phyloP scores from a whole-genome alignment of 2,329 filamentous ascomycete genomes.

The Aspergillus thermomutatus region DNA sequence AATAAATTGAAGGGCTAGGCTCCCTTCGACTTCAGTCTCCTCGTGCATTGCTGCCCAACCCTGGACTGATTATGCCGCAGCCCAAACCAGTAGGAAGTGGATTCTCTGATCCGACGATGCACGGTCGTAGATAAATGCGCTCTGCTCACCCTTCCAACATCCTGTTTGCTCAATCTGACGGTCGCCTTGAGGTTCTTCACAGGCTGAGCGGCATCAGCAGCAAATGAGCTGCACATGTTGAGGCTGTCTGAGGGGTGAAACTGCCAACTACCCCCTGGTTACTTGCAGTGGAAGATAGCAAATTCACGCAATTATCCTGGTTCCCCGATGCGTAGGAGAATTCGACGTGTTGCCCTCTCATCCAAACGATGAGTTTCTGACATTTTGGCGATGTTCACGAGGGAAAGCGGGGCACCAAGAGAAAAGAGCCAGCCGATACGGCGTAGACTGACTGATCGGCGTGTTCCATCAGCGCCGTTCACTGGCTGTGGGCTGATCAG shows the following conservation, averaged over 20 bases:
- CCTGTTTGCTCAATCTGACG: not conserved
- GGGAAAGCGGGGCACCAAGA: conserved; percentile 13
- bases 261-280: conserved; percentile 1
- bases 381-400: conserved; percentile 12
- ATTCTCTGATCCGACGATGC: not conserved
- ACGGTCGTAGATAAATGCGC: not conserved
- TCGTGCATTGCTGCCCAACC: conserved; percentile 36
- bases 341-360: conserved; percentile 18
- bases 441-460: conserved; percentile 3
- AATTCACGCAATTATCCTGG: conserved; percentile 1
- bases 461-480: conserved; percentile 3
- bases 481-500: conserved; percentile 12
- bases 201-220: not conserved
- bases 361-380: conserved; percentile 12
- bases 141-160: not conserved
- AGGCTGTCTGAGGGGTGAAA: not conserved
- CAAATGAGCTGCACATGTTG: not conserved
- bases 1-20: not conserved
- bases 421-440: not conserved
- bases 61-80: conserved; percentile 12
- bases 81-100: not conserved
- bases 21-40: not conserved
- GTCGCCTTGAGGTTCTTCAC: not conserved
- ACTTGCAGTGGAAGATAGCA: not conserved
- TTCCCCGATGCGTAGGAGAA: conserved; percentile 12